Base-by-base conservation (phyloP, 352 stramenopile species). In the Globisporangium iwayamae region DNA sequence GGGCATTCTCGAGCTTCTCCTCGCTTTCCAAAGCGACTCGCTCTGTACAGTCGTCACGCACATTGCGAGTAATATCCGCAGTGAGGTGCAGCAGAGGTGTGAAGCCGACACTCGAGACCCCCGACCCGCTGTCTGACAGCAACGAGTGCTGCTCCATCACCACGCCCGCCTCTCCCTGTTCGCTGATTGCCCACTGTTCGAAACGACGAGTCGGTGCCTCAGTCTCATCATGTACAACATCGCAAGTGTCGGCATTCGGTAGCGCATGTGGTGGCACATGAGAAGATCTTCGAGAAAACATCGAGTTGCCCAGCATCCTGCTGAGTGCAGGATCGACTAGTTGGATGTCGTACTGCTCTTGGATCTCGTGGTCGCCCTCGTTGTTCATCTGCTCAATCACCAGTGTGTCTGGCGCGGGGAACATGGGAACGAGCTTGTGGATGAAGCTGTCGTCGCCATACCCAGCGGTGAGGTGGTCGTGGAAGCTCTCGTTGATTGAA, bases 401-500 rank as follows among this genome's bases (percentile, higher is more conserved):
- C 28, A 20, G 36, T 14, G 67, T 22, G 9, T 13, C 38, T 36
- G 39, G 60, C 18, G 62, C 72, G 14, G 72, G 69, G 54, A 92
- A 92, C 56, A 92, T 83, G 7, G 83, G 81, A 0, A 92, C 68
- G 34, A 92, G 51, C 20, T 81, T 67, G 58, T 89, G 85, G 34
- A 88, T 68, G 9, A 91, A 78, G 41, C 72, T 78, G 38, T 83
- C 75, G 22, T 80, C 63, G 13, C 64, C 63, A 34, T 62, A 46
- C 8, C 68, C 50, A 16, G 56, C 48, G 6, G 20, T 36, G 10
- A 62, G 59, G 1, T 67, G 38, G 0, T 62, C 66, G 56, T 70
- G 62, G n/a, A 85, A 68, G 38, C 67, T 87, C 18, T 81, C 76
- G 50, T 81, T 73, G 45, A 89, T 78, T 9, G 76, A 92, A 58